phyloP scores from a whole-genome alignment of 106 monocot species.

The Narthecium ossifragum region DNA sequence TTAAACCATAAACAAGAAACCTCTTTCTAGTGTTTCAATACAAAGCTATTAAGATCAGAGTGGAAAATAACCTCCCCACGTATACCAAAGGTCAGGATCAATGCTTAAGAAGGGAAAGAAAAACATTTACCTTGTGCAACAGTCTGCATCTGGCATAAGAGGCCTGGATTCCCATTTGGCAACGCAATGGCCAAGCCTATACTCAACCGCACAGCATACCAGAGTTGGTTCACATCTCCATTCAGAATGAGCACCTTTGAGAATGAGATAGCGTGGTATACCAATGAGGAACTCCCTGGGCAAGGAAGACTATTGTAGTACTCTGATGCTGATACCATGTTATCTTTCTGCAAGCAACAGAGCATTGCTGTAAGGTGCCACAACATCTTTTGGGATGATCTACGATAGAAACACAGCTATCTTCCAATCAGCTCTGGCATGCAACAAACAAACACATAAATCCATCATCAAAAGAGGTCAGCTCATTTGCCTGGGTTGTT shows the following conservation, averaged over 20 bases:
- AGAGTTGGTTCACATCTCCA: constrained; percentile 61
- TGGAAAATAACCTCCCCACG: no score
- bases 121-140: no score
- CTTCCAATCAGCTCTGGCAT: constrained; percentile 28
- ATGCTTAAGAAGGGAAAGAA: constrained; percentile 22
- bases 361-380: constrained; percentile 57
- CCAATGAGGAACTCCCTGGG: constrained; percentile 37
- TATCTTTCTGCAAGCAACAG: constrained; percentile 41
- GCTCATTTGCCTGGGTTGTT: constrained; percentile 78
- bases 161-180: constrained; percentile 54
- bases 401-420: constrained; percentile 26
- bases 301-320: constrained; percentile 56
- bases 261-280: constrained; percentile 98
- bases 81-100: constrained; percentile 27
- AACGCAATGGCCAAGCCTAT: constrained; percentile 33
- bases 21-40: no score
- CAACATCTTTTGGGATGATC: constrained; percentile 76
- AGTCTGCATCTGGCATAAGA: constrained; percentile 28
- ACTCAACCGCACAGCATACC: constrained; percentile 49
- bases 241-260: constrained; percentile 69
- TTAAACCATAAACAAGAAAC: no score
- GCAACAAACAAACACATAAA: constrained; percentile 30
- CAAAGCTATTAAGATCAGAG: no score
- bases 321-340: constrained; percentile 47
- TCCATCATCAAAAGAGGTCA: constrained; percentile 48